A percentile compares a stretch with the other conserved stretches of the same genome.
Evolutionary conservation across 371 early-diverging fungal genomes (phyloP).

Genomic region (Mortierella sp.): DNA sequence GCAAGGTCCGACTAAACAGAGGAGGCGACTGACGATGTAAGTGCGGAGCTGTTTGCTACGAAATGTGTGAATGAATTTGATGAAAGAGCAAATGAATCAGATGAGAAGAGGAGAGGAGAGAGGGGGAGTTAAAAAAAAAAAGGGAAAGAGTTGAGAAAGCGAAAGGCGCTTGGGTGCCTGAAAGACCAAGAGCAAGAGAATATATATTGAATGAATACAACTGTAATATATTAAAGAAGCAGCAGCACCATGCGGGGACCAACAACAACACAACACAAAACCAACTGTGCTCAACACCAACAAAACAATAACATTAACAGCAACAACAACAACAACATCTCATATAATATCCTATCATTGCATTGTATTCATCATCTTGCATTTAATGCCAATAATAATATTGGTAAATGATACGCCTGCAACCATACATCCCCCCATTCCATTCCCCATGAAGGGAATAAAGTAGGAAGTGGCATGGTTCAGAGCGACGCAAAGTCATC

Average conservation of each 20-base stretch:
- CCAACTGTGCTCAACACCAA: slow-evolving; percentile 1
- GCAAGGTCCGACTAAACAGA: not conserved
- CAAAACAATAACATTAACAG: not conserved
- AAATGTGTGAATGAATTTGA: slow-evolving; percentile 4
- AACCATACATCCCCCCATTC: not conserved
- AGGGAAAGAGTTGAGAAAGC: not conserved
- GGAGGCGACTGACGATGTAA: not conserved
- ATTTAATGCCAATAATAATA: not conserved
- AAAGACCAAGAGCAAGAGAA: not conserved
- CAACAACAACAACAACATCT: not conserved
- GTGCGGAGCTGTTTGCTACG: not conserved
- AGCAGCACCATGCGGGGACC: slow-evolving; percentile 3
- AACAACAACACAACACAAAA: not conserved
- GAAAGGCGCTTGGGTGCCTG: not conserved
- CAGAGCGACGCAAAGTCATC: not conserved
- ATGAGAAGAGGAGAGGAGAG: not conserved
- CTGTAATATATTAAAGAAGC: not conserved
- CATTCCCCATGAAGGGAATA: not conserved
- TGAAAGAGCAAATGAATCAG: not conserved
- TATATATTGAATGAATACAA: not conserved
- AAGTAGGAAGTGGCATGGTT: not conserved
- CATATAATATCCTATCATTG: not conserved
- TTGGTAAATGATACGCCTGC: not conserved
- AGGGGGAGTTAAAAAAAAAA: not conserved
- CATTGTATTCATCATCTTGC: not conserved